Percentiles rank a stretch among this genome's conserved stretches.
Conservation (phyloP, 345 rosid genomes). For the Citrus hindsii region DNA sequence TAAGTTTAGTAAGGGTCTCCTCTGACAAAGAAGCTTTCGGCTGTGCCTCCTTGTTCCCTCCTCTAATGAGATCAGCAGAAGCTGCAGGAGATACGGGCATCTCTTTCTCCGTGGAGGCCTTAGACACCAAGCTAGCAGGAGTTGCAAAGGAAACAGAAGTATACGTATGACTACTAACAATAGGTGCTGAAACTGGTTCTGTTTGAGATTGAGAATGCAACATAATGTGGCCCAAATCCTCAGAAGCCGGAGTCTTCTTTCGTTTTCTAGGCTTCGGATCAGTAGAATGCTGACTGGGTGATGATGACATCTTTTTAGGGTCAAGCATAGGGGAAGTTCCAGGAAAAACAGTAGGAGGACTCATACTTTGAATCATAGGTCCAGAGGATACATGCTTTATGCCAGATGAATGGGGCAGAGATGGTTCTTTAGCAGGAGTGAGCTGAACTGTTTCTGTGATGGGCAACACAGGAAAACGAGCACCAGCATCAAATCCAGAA, state of each 20-base stretch:
- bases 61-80: conserved; percentile 36
- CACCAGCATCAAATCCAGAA: conserved; percentile 52
- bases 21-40: conserved; percentile 51
- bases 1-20: conserved; percentile 55
- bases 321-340: conserved; percentile 43
- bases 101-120: conserved; percentile 36
- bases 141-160: conserved; percentile 37
- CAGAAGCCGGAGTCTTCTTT: conserved; percentile 56
- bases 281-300: conserved; percentile 49
- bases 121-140: conserved; percentile 38
- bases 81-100: conserved; percentile 38
- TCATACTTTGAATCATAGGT: conserved; percentile 36
- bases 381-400: conserved; percentile 36
- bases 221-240: conserved; percentile 38
- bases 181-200: conserved; percentile 37
- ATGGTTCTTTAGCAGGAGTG: conserved; percentile 60
- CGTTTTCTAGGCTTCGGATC: conserved; percentile 73
- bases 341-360: conserved; percentile 37
- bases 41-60: conserved; percentile 32
- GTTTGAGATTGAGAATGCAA: conserved; percentile 45
- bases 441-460: conserved; percentile 53
- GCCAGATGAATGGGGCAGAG: conserved; percentile 44
- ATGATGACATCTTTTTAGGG: conserved; percentile 35
- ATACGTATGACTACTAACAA: conserved; percentile 28
- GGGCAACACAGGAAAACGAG: conserved; percentile 53